Evolutionary conservation across 2,329 filamentous ascomycete species (phyloP).

Genomic region (Fusarium globosum): DNA sequence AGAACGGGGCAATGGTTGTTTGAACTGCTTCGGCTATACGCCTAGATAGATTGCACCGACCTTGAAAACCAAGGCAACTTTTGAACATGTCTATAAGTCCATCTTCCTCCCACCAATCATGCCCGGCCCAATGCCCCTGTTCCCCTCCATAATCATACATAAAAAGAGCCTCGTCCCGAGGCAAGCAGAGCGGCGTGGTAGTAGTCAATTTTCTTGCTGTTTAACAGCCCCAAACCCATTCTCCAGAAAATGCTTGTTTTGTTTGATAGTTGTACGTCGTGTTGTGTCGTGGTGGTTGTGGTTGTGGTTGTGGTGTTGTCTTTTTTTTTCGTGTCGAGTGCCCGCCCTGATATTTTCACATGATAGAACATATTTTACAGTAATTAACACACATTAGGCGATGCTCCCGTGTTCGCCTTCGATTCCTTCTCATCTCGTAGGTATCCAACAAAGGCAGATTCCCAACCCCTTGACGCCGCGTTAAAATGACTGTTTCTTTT

Average conservation of each 20-base stretch:
- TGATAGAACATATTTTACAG: conserved; percentile 49
- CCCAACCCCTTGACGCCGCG: conserved; percentile 40
- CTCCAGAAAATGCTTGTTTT: conserved; percentile 33
- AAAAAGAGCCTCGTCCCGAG: conserved; percentile 41
- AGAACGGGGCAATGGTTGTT: background rate
- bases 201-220: conserved; percentile 35
- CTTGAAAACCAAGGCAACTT: conserved; percentile 32
- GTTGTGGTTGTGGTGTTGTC: conserved; percentile 17
- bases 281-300: conserved; percentile 4
- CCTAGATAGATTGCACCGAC: conserved; percentile 22
- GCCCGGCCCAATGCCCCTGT: conserved; percentile 25
- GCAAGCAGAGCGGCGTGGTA: conserved; percentile 51
- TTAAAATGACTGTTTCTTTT: conserved; percentile 42
- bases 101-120: conserved; percentile 26
- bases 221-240: conserved; percentile 41
- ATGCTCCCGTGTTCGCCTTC: conserved; percentile 14
- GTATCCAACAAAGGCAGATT: conserved; percentile 39
- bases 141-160: conserved; percentile 46
- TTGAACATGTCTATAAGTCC: conserved; percentile 37
- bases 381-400: conserved; percentile 48
- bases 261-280: conserved; percentile 12
- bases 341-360: conserved; percentile 43
- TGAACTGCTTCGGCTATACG: conserved; percentile 8
- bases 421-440: conserved; percentile 27
- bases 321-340: conserved; percentile 37